A percentile compares a stretch with the other conserved stretches of the same genome.
Conservation (phyloP, 805 yeast species). For the Ogataea trehaloabstinens region DNA sequence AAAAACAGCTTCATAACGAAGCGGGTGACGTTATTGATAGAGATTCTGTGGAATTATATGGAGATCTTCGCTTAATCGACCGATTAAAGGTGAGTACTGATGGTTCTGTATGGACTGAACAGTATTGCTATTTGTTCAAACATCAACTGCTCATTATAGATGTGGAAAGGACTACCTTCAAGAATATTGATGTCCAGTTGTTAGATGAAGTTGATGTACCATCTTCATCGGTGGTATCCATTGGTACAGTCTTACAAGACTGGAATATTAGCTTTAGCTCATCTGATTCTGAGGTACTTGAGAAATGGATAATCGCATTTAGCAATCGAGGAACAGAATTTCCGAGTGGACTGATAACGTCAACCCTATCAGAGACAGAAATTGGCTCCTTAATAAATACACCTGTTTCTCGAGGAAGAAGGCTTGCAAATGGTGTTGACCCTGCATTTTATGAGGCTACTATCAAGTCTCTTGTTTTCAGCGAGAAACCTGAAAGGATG, state of each 20-base stretch:
- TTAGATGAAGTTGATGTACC: slow-evolving; percentile 15
- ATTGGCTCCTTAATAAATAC: slow-evolving; percentile 12
- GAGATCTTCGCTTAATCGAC: slow-evolving; percentile 32
- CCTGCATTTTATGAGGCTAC: slow-evolving; percentile 31
- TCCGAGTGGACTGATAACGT: slow-evolving; percentile 24
- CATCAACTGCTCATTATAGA: slow-evolving; percentile 23
- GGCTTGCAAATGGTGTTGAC: slow-evolving; percentile 26
- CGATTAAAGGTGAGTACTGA: slow-evolving; percentile 16
- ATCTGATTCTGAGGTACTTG: slow-evolving; percentile 17
- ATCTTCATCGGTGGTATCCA: slow-evolving; percentile 14
- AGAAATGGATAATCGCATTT: slow-evolving; percentile 33
- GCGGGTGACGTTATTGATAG: slow-evolving; percentile 11
- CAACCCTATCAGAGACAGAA: slow-evolving; percentile 26
- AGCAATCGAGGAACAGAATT: slow-evolving; percentile 22
- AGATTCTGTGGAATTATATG: slow-evolving; percentile 23
- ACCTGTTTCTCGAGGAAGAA: neutral
- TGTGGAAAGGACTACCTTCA: slow-evolving; percentile 4
- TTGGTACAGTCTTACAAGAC: slow-evolving; percentile 2
- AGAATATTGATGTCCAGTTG: slow-evolving; percentile 14
- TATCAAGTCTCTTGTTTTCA: slow-evolving; percentile 21
- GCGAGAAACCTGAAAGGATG: slow-evolving; percentile 27
- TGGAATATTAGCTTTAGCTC: slow-evolving; percentile 10
- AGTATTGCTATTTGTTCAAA: slow-evolving; percentile 30
- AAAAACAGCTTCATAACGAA: slow-evolving; percentile 4
- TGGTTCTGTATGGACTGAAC: slow-evolving; percentile 7